A percentile compares a stretch with the other conserved stretches of the same genome.
These are phyloP conservation scores for Boletus eberwhitei DNA, from an alignment of 768 basidiomycete species.

Conservation along the genomic window DNA sequence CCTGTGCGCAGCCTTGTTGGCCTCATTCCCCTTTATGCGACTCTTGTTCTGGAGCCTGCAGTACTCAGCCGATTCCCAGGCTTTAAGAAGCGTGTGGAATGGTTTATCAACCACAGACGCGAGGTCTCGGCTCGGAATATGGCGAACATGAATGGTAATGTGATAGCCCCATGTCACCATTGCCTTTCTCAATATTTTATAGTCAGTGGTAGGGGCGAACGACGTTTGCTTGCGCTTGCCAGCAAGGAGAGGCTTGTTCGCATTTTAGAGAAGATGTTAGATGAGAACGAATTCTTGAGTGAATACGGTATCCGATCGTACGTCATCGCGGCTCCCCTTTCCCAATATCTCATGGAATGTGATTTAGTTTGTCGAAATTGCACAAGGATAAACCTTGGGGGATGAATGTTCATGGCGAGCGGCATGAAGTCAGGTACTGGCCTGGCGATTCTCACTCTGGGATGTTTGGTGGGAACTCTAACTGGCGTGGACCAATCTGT, in stretches of 20 bases:
- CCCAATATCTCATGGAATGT: constrained; percentile 5
- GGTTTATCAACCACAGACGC: constrained; percentile 95
- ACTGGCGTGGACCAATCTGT: constrained; percentile 94
- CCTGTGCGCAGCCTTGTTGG: constrained; percentile 94
- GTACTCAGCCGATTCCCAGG: constrained; percentile 91
- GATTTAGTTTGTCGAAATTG: constrained; percentile 73
- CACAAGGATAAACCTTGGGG: constrained; percentile 94
- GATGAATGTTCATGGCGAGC: constrained; percentile 89
- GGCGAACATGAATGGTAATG: constrained; percentile 88
- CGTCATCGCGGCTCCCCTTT: constrained; percentile 31
- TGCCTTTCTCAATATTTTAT: constrained; percentile 3
- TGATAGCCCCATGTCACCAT: background rate
- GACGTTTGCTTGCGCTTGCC: constrained; percentile 83
- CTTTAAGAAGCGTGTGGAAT: constrained; percentile 98
- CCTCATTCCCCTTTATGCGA: constrained; percentile 95
- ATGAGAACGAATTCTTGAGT: constrained; percentile 95
- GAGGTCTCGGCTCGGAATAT: constrained; percentile 88
- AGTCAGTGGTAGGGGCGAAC: constrained; percentile 73
- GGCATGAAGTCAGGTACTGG: constrained; percentile 95
- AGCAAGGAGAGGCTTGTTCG: constrained; percentile 85
- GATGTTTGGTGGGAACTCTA: constrained; percentile 99
- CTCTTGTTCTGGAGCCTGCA: constrained; percentile 87
- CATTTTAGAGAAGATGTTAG: constrained; percentile 94
- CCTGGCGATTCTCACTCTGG: constrained; percentile 95
- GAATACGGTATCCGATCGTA: constrained; percentile 96